Evolutionary conservation across 1,284 basidiomycete genomes (phyloP).

Genomic region (Marasmius tenuissimus): DNA sequence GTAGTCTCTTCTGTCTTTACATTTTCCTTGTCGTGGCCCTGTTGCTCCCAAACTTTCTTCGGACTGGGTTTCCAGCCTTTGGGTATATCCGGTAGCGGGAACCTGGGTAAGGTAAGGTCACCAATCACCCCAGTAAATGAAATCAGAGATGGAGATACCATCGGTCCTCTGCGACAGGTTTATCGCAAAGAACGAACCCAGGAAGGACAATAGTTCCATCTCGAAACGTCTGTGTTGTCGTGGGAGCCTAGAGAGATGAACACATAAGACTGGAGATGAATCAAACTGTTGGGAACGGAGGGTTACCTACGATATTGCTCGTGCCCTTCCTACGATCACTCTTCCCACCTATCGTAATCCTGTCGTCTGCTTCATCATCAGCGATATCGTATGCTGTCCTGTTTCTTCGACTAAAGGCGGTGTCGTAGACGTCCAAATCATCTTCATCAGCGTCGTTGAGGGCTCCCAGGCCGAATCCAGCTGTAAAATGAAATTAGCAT

Average conservation of each 20-base stretch:
- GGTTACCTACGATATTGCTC: conserved; percentile 15
- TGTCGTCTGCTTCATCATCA: conserved; percentile 66
- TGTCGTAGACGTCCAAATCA: conserved; percentile 84
- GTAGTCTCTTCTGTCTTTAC: conserved; percentile 28
- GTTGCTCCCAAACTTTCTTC: conserved; percentile 68
- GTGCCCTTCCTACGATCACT: conserved; percentile 15
- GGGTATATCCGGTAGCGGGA: conserved; percentile 78
- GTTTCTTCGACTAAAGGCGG: conserved; percentile 39
- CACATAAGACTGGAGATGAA: conserved; percentile 25
- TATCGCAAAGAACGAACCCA: conserved; percentile 75
- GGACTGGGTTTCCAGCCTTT: conserved; percentile 87
- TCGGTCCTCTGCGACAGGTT: conserved; percentile 70
- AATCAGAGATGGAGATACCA: conserved; percentile 50
- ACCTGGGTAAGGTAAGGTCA: conserved; percentile 49
- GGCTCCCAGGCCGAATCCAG: conserved; percentile 84
- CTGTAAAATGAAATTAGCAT: conserved; percentile 31
- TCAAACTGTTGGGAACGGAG: conserved; percentile 10
- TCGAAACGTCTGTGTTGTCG: conserved; percentile 48
- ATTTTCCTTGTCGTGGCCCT: conserved; percentile 44
- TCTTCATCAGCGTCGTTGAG: conserved; percentile 88
- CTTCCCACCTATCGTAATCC: conserved; percentile 35
- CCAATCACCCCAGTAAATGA: conserved; percentile 6
- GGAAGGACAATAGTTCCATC: conserved; percentile 75
- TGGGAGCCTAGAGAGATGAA: conserved; percentile 32
- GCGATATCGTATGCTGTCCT: conserved; percentile 70